These are phyloP conservation scores for Microbotryomycetes sp. DNA, from an alignment of 1,284 basidiomycete genomes.

Conservation along the genomic window DNA sequence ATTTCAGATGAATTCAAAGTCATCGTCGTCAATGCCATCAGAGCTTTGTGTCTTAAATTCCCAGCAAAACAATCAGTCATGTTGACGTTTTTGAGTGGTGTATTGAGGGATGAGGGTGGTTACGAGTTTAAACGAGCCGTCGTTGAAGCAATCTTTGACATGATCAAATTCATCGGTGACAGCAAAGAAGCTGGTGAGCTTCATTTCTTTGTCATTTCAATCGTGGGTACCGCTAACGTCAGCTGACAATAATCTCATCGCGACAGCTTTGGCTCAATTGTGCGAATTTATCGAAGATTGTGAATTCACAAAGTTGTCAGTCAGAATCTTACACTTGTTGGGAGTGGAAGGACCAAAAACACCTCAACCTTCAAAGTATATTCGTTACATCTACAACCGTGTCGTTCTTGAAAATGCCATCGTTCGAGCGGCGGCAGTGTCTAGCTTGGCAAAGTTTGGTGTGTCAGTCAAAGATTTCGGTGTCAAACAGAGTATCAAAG, in stretches of 20 bases:
- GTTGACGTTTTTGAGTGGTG: conserved; percentile 89
- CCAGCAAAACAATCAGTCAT: conserved; percentile 91
- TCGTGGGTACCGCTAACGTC: conserved; percentile 9
- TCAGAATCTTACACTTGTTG: conserved; percentile 89
- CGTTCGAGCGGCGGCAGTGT: conserved; percentile 91
- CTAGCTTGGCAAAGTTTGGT: conserved; percentile 93
- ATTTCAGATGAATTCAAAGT: conserved; percentile 99
- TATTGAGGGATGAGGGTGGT: conserved; percentile 92
- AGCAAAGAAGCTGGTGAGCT: conserved; percentile 69
- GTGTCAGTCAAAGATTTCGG: conserved; percentile 71
- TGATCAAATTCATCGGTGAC: conserved; percentile 96
- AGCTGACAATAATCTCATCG: no score
- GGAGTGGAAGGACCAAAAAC: conserved; percentile 95
- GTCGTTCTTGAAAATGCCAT: conserved; percentile 98
- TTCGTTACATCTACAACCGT: conserved; percentile 99
- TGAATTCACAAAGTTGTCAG: conserved; percentile 98
- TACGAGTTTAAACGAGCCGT: conserved; percentile 99
- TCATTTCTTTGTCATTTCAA: background rate
- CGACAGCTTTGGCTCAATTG: conserved; percentile 83
- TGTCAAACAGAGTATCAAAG: conserved; percentile 77
- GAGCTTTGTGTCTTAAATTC: conserved; percentile 97
- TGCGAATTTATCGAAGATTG: conserved; percentile 99
- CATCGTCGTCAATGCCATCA: conserved; percentile 97
- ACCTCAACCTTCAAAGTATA: conserved; percentile 93
- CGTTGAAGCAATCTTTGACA: conserved; percentile 99